These are phyloP conservation scores for Phycomyces nitens DNA, from an alignment of 192 early-diverging fungal genomes.

Conservation along the genomic window DNA sequence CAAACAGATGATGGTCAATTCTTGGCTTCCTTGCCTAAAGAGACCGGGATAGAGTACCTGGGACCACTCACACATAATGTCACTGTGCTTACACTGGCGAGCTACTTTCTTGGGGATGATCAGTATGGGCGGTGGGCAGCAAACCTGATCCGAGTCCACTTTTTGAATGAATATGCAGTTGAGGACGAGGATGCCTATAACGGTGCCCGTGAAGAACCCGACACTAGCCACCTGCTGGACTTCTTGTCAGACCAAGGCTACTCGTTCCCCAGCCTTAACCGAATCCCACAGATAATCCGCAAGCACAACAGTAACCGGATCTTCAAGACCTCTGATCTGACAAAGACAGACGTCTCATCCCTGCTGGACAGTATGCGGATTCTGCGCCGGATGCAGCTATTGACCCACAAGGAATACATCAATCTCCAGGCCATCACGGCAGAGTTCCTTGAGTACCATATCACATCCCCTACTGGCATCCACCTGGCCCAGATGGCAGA, in stretches of 20 bases:
- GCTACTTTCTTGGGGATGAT: conserved; percentile 51
- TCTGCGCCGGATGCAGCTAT: conserved; percentile 42
- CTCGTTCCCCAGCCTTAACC: conserved; percentile 54
- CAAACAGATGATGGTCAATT: background rate
- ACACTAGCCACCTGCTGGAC: conserved; percentile 42
- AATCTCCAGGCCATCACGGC: conserved; percentile 49
- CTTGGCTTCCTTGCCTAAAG: background rate
- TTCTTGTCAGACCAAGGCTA: conserved; percentile 58
- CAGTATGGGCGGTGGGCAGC: conserved; percentile 51
- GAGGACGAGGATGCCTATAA: conserved; percentile 48
- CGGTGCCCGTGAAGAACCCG: conserved; percentile 34
- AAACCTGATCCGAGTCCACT: conserved; percentile 49
- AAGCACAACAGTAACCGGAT: conserved; percentile 30
- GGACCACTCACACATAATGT: conserved; percentile 47
- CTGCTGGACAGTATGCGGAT: conserved; percentile 54
- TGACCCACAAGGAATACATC: conserved; percentile 58
- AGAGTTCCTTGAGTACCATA: conserved; percentile 48
- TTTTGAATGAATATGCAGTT: conserved; percentile 42
- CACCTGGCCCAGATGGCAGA: conserved; percentile 51
- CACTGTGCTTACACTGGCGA: conserved; percentile 48
- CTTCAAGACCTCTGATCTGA: conserved; percentile 40
- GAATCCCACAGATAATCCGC: conserved; percentile 45
- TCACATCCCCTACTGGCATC: conserved; percentile 52
- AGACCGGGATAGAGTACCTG: conserved; percentile 16
- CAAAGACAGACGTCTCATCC: conserved; percentile 44